phyloP scores from a whole-genome alignment of 2,329 filamentous ascomycete genomes.

The Fusarium sp. region DNA sequence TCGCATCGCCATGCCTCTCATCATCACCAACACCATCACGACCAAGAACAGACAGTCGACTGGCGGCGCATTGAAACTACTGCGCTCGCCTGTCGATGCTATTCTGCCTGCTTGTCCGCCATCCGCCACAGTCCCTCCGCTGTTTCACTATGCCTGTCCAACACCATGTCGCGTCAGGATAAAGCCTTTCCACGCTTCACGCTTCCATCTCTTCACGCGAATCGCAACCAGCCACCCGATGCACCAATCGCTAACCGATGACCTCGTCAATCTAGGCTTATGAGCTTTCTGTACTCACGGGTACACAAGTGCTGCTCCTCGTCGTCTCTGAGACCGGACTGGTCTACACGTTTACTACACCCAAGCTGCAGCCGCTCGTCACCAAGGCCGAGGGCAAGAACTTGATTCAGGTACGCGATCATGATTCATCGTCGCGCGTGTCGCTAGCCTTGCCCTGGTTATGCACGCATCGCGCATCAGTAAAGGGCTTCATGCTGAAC shows the following conservation, averaged over 20 bases:
- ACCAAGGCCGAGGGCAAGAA: slow-evolving; percentile 99
- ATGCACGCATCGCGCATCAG: neutral
- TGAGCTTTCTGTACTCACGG: slow-evolving; percentile 96
- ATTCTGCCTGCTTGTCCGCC: neutral
- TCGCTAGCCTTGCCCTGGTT: neutral
- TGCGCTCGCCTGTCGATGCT: slow-evolving; percentile 6
- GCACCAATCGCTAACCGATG: slow-evolving; percentile 38
- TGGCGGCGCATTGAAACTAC: slow-evolving; percentile 5
- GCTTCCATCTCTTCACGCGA: slow-evolving; percentile 1
- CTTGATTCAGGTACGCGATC: slow-evolving; percentile 87
- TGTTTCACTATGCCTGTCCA: neutral
- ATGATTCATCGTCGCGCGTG: slow-evolving; percentile 1
- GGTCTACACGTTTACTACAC: slow-evolving; percentile 98
- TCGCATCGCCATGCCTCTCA: neutral
- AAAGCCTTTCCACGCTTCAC: slow-evolving; percentile 7
- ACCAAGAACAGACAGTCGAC: neutral
- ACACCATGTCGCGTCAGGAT: slow-evolving; percentile 29
- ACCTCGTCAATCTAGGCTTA: slow-evolving; percentile 78
- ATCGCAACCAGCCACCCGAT: slow-evolving; percentile 2
- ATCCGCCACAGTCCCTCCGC: neutral
- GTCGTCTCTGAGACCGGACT: slow-evolving; percentile 98
- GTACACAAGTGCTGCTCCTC: slow-evolving; percentile 95
- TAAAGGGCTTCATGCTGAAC: slow-evolving; percentile 17
- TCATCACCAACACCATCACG: neutral
- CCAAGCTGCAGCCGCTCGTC: slow-evolving; percentile 97